Percentiles rank a stretch among this genome's conserved stretches.
Evolutionary conservation across 306 rosid genomes (phyloP).

Genomic region (Arachis hypogaea): DNA sequence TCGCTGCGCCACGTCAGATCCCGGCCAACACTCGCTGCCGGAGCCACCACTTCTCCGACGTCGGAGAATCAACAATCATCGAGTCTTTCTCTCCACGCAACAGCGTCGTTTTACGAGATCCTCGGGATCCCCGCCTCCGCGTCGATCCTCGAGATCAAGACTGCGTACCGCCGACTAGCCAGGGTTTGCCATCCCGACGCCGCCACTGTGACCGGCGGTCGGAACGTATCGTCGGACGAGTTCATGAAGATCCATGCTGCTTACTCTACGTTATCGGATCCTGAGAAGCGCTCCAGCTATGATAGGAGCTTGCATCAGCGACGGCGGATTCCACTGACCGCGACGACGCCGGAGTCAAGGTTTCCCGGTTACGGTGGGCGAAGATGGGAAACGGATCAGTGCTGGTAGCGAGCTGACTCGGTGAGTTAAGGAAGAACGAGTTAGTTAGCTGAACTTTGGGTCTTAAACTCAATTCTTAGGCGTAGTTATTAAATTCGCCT

Average conservation of each 20-base stretch:
- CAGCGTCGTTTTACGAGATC: slow-evolving; percentile 62
- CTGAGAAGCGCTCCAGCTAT: slow-evolving; percentile 74
- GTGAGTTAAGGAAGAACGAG: neutral
- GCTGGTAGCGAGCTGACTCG: slow-evolving; percentile 71
- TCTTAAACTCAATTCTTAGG: neutral
- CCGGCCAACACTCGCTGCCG: slow-evolving; percentile 14
- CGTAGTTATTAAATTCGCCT: slow-evolving; percentile 20
- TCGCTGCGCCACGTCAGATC: neutral
- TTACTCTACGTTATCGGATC: slow-evolving; percentile 75
- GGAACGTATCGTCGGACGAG: slow-evolving; percentile 59
- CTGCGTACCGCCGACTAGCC: slow-evolving; percentile 76
- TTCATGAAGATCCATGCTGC: slow-evolving; percentile 74
- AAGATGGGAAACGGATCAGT: slow-evolving; percentile 96
- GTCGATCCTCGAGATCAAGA: slow-evolving; percentile 66
- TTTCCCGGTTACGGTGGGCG: slow-evolving; percentile 56
- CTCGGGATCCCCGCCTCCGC: slow-evolving; percentile 65
- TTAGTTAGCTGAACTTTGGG: neutral
- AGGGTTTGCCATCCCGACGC: slow-evolving; percentile 77
- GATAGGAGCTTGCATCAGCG: slow-evolving; percentile 50
- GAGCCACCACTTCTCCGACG: slow-evolving; percentile 30
- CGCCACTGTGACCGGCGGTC: slow-evolving; percentile 39
- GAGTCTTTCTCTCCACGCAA: too few relatives aligned
- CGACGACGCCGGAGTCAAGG: slow-evolving; percentile 30
- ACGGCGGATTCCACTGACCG: slow-evolving; percentile 45
- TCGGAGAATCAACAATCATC: too few relatives aligned